Percentiles rank a stretch among this genome's conserved stretches.
phyloP scores from a whole-genome alignment of 2,329 filamentous ascomycete genomes.

The Fusarium austroafricanum region DNA sequence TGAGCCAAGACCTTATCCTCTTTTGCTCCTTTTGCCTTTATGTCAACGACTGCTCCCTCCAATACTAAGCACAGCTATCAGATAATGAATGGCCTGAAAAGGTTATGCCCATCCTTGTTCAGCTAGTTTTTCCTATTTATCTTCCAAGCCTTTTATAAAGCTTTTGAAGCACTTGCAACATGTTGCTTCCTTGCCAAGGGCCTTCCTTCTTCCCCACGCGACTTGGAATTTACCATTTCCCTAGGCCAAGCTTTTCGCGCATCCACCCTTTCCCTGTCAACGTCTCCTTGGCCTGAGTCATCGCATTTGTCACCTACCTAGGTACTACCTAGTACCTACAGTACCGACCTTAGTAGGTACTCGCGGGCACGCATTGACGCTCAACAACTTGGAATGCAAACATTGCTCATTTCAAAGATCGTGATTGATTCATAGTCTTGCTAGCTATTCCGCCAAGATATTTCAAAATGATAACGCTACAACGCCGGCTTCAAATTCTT shows the following conservation, averaged over 20 bases:
- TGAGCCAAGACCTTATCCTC: background rate
- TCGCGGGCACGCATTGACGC: background rate
- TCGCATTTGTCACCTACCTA: background rate
- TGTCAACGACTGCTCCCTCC: background rate
- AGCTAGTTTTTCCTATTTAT: background rate
- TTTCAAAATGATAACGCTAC: constrained; percentile 13
- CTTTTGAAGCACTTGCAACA: background rate
- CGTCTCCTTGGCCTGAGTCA: constrained; percentile 3
- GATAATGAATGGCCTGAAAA: background rate
- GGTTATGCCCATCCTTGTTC: background rate
- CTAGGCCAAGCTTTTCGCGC: constrained; percentile 23
- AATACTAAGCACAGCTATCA: background rate
- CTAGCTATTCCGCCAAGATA: background rate
- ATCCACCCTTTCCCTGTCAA: constrained; percentile 10
- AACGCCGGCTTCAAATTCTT: constrained; percentile 22
- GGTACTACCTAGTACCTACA: too few relatives aligned
- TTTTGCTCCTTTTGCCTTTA: background rate
- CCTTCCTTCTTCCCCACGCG: background rate
- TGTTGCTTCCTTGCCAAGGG: constrained; percentile 6
- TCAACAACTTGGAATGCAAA: too few relatives aligned
- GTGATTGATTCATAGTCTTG: constrained; percentile 3
- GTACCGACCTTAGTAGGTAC: too few relatives aligned
- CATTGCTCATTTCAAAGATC: background rate
- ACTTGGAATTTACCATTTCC: background rate
- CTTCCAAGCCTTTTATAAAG: too few relatives aligned